Evolutionary conservation across 108 stramenopile genomes (phyloP).

Genomic region (Skeletonema menzelii): DNA sequence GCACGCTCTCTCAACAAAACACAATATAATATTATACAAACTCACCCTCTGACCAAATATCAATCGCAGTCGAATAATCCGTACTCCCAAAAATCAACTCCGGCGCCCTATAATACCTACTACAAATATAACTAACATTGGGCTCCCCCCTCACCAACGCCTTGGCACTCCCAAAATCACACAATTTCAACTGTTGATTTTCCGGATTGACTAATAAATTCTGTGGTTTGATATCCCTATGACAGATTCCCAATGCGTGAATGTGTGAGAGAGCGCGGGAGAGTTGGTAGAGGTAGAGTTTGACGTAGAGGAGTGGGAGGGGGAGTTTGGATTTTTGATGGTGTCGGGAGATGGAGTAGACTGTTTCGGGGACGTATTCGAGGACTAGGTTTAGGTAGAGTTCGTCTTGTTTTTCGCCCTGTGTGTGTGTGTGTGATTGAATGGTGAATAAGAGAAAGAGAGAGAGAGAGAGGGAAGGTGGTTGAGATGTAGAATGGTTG

Average conservation of each 20-base stretch:
- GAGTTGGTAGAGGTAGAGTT: constrained; percentile 98
- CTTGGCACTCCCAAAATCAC: constrained; percentile 99
- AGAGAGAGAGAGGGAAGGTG: not conserved
- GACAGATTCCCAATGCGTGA: constrained; percentile 95
- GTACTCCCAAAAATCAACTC: constrained; percentile 99
- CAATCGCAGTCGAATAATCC: constrained; percentile 97
- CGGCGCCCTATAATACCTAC: constrained; percentile 97
- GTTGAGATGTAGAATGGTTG: too few relatives aligned
- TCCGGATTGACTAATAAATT: constrained; percentile 95
- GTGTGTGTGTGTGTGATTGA: not conserved
- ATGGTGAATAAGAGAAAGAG: too few relatives aligned
- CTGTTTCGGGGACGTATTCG: constrained; percentile 98
- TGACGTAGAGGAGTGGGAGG: constrained; percentile 87
- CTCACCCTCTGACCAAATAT: constrained; percentile 78
- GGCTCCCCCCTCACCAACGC: constrained; percentile 94
- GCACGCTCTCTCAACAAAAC: not conserved
- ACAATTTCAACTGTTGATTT: constrained; percentile 94
- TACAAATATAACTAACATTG: constrained; percentile 98
- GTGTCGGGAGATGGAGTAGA: constrained; percentile 90
- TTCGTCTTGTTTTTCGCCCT: constrained; percentile 91
- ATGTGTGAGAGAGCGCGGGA: constrained; percentile 96
- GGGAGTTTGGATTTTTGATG: constrained; percentile 93
- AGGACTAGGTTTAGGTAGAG: constrained; percentile 98
- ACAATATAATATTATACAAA: constrained; percentile 1
- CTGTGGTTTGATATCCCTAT: constrained; percentile 99